phyloP scores from a whole-genome alignment of 1,284 basidiomycete species.

The Sporisorium exsertum region DNA sequence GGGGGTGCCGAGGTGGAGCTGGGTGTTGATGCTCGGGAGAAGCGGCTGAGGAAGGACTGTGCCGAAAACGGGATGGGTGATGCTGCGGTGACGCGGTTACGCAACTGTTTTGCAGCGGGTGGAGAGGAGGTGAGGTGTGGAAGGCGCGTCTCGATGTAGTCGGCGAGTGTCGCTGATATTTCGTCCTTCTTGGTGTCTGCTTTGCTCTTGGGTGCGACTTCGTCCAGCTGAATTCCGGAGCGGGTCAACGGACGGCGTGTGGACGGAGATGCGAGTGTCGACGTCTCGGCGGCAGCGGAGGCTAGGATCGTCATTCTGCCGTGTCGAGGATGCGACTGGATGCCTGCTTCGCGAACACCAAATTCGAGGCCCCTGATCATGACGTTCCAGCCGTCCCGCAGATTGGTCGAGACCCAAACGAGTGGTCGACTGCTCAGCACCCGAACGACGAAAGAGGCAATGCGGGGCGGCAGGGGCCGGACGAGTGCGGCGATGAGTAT shows the following conservation, averaged over 20 bases:
- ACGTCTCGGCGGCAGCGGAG: not conserved
- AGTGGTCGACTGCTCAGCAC: slow-evolving; percentile 25
- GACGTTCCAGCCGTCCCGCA: slow-evolving; percentile 45
- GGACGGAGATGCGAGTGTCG: not conserved
- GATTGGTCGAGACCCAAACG: slow-evolving; percentile 34
- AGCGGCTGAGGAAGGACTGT: slow-evolving; percentile 11
- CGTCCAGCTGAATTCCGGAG: slow-evolving; percentile 4
- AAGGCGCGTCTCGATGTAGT: slow-evolving; percentile 22
- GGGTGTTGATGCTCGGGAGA: not conserved
- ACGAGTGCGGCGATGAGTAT: slow-evolving; percentile 27
- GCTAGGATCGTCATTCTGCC: slow-evolving; percentile 1
- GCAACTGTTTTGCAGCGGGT: slow-evolving; percentile 17
- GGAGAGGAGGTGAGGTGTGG: not conserved
- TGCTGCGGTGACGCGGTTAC: slow-evolving; percentile 7
- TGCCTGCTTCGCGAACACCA: slow-evolving; percentile 37
- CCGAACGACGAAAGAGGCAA: slow-evolving; percentile 11
- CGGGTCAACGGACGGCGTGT: not conserved
- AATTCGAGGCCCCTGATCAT: slow-evolving; percentile 47
- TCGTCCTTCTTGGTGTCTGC: slow-evolving; percentile 18
- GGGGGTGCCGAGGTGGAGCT: not conserved
- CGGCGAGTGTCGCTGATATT: slow-evolving; percentile 13
- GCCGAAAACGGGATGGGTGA: not conserved
- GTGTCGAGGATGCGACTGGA: slow-evolving; percentile 9
- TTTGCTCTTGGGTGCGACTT: slow-evolving; percentile 23
- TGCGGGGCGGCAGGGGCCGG: slow-evolving; percentile 29